Evolutionary conservation across 768 basidiomycete genomes (phyloP), one percentile per base, ranked within the genome.

Genomic region (Pholiota conissans): DNA sequence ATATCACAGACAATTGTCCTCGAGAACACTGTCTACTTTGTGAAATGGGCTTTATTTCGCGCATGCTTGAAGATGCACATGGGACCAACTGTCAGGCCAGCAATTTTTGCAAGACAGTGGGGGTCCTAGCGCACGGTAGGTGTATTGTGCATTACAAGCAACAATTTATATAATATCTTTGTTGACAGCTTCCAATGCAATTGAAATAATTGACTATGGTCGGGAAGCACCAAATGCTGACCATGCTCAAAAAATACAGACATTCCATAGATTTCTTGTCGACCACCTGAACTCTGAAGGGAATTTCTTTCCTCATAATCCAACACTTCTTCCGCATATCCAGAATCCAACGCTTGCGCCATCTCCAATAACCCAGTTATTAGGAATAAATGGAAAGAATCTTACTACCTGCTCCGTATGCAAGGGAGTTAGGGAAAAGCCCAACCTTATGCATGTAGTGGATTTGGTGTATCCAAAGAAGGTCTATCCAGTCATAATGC

Each of bases 11-110:
- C 2, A 84, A 90, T 51, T 98, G 97, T 70, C 82, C 83, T 28
- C 82, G 89, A 61, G 96, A 99, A 66, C 90, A 98, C 69, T 99
- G 96, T 70, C 76, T 98, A 8, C 75, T 98, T 0, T 98, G 97
- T 71, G 96, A 99, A 71, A 79, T 96, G 26, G 97, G 96, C 1
- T 98, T 98, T 67, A 83, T 96, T 24, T 89, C 88, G 57, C 83
- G 93, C 28, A 99, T 98, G 96, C 79, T 99, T 32, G 93, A 96
- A 71, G 95, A 98, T 66, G 96, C 97, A 0, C 81, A 79, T 35
- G 97, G 97, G 0, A 91, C 82, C 18, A 98, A 99, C 64, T 98
- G 96, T 66, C 96, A 98, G 70, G 86, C 95, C 5, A 95, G 90
- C 71, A 99, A 99, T 71, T 99, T 98, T 65, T 98, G 95, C 70